Base-by-base conservation (phyloP, 257 asterid genomes). In the Penstemon barbatus region DNA sequence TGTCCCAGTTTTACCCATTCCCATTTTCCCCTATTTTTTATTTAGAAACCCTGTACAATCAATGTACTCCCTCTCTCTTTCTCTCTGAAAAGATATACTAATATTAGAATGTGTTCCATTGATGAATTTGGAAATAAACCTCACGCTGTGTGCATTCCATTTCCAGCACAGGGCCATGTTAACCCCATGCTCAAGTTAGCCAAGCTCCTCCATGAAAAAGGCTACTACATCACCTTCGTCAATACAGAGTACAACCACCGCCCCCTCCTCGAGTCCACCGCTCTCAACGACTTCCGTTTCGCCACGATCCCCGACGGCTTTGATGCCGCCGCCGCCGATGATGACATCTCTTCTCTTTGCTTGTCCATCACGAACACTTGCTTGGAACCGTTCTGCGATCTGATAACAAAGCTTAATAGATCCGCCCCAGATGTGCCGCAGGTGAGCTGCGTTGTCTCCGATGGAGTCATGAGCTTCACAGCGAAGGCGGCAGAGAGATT, bases 121-220 rank as follows among this genome's bases (percentile, higher is more conserved):
- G n/a, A n/a, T n/a, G n/a, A n/a, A n/a, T n/a, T n/a, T n/a, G n/a
- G n/a, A n/a, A 42, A 63, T 2, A 75, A 70, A 57, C 79, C 78
- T 4, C 86, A 75, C 49, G 83, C 79, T 0, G 73, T 81, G 0
- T 81, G 71, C 49, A 12, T 81, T 8, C 86, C 86, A 7, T 81
- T 65, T 50, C 81, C 83, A 52, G 68, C 83, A 0, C 86, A 81
- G 36, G 86, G 86, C 25, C 86, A 81, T 74, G 66, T 81, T 3
- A 81, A 33, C 69, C 86, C 86, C 1, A 61, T 78, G 72, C 65
- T 82, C 60, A 82, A 82, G 45, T 48, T 82, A 11, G 81, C 86
- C 15, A 67, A 44, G 5, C 83, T 78, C 33, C 75, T 81, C 13
- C 79, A 78, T 76, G 61, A 49, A 70, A 75, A 37, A 36, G 86